Base-by-base conservation (phyloP, 2,329 filamentous ascomycete species). In the Diaporthe amygdali region DNA sequence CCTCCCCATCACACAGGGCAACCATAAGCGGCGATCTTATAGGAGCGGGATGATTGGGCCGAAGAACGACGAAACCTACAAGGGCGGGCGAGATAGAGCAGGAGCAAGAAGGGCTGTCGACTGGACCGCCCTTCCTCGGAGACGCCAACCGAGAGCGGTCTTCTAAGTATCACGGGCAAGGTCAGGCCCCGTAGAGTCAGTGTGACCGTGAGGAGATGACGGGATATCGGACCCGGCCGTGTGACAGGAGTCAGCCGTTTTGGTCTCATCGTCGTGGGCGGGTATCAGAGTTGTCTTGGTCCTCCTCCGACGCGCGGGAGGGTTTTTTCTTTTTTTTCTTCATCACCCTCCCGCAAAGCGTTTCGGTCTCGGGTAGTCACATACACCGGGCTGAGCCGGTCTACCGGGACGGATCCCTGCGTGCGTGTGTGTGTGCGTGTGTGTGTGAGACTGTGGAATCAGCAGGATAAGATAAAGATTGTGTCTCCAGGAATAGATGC, bases 11-110 rank as follows among this genome's bases (percentile, higher is more conserved):
- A 64, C 56, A 34, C 30, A 22, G 8, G 41, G 59, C 30, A 64
- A 49, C 59, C 30, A 49, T 64, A 64, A 64, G 41, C 59, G 44
- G 59, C 44, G 59, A 64, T 64, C 59, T 64, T 64, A 49, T 64
- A 64, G 59, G n/a, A 9, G 59, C 59, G 30, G 59, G 59, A 56
- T 56, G 34, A 37, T 20, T 37, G 59, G 15, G n/a, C 22, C 41
- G 39, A 63, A 63, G 27, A 20, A 37, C 41, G 30, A 47, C 6
- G 37, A 14, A 12, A 12, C 5, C 41, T 39, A 46, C 41, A 32
- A 37, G 59, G 32, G 27, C 44, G 25, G 34, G 30, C 30, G 17
- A 30, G 54, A 46, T 6, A 37, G 55, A 4, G 27, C 14, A 10
- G 39, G 6, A 1, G 6, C n/a, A 30, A 32, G 27, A 61, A 6